Conservation (phyloP, 2,329 filamentous ascomycete genomes). For the Mariannaea sp. region DNA sequence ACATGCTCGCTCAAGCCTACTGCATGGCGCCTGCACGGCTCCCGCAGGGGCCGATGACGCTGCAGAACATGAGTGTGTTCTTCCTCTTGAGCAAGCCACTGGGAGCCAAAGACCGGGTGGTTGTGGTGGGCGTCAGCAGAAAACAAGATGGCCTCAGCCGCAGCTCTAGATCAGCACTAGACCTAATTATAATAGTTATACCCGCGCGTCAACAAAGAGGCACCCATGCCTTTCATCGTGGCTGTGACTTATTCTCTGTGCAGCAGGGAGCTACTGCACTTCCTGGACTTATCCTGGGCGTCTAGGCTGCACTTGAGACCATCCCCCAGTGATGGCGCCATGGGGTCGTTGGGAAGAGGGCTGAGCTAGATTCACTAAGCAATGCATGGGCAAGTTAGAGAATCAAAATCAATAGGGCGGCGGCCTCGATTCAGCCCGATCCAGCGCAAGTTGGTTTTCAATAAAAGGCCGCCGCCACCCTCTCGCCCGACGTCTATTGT, state of each 20-base stretch:
- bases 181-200: slow-evolving; percentile 28
- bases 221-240: slow-evolving; percentile 28
- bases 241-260: slow-evolving; percentile 32
- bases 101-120: slow-evolving; percentile 16
- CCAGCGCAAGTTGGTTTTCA: neutral
- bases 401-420: slow-evolving; percentile 10
- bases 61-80: neutral
- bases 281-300: too few relatives aligned
- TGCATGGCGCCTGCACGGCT: neutral
- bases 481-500: neutral
- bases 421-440: slow-evolving; percentile 8
- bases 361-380: slow-evolving; percentile 28
- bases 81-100: neutral
- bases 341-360: slow-evolving; percentile 28
- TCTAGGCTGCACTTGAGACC: neutral
- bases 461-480: slow-evolving; percentile 11
- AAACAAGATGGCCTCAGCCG: slow-evolving; percentile 32
- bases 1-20: neutral
- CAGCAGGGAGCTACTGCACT: too few relatives aligned
- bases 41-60: slow-evolving; percentile 3
- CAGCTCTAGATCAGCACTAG: slow-evolving; percentile 37
- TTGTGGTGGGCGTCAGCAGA: slow-evolving; percentile 8
- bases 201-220: slow-evolving; percentile 19
- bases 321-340: slow-evolving; percentile 28
- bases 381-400: slow-evolving; percentile 30